Conservation (phyloP, 2,329 filamentous ascomycete species). For the Pestalotiopsis sp. region DNA sequence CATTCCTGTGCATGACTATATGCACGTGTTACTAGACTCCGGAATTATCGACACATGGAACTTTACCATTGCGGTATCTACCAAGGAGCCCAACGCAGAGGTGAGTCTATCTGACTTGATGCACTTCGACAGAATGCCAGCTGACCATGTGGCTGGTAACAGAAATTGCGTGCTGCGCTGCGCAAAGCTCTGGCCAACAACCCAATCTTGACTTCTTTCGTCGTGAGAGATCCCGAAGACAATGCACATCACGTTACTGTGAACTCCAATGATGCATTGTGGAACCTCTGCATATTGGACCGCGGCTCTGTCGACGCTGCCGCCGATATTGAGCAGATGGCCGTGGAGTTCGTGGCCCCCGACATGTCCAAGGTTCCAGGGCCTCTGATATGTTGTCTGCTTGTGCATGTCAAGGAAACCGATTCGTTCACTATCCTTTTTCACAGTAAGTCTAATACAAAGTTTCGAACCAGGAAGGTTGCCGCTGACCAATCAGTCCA, state of each 20-base stretch:
- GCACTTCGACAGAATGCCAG: background rate
- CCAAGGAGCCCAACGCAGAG: background rate
- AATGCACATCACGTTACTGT: background rate
- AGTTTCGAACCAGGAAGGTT: background rate
- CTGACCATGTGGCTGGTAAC: background rate
- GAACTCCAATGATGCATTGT: background rate
- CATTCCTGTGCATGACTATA: constrained; percentile 6
- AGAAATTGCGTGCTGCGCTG: background rate
- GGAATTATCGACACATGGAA: constrained; percentile 7
- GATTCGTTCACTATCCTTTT: background rate
- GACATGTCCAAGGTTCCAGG: background rate
- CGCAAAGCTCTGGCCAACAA: background rate
- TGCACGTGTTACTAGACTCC: constrained; percentile 2
- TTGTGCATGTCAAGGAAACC: constrained; percentile 1
- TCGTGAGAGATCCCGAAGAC: background rate
- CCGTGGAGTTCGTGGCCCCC: background rate
- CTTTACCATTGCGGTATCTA: constrained; percentile 4
- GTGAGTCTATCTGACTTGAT: background rate
- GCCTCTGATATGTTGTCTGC: background rate
- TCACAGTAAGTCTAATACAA: background rate
- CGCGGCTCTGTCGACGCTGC: background rate
- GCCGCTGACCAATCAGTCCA: background rate
- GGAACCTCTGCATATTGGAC: background rate
- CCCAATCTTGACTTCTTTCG: background rate
- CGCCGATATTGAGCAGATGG: background rate